Evolutionary conservation across 2,329 filamentous ascomycete species (phyloP).

Genomic region (Aspergillus arachidicola): DNA sequence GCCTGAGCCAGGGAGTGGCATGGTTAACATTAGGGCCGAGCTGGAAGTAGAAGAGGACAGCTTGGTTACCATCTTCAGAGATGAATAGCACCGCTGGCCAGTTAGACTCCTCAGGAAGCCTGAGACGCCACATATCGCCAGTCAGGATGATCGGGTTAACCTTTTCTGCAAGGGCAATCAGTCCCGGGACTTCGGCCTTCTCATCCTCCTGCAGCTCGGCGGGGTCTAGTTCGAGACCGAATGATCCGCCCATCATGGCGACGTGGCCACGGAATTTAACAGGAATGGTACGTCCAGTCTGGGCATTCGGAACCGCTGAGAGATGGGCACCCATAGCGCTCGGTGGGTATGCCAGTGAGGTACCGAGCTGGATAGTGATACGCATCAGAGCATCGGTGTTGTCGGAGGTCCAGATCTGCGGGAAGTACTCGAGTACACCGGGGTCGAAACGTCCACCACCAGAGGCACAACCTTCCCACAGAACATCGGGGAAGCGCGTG

Average conservation of each 20-base stretch:
- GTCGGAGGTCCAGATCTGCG: slow-evolving; percentile 67
- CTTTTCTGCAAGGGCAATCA: slow-evolving; percentile 58
- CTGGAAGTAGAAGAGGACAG: slow-evolving; percentile 65
- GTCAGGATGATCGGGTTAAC: slow-evolving; percentile 62
- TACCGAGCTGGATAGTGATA: slow-evolving; percentile 65
- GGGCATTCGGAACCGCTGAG: slow-evolving; percentile 61
- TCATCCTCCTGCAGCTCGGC: slow-evolving; percentile 55
- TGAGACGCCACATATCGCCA: slow-evolving; percentile 63
- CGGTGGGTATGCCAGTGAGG: slow-evolving; percentile 63
- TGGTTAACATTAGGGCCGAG: slow-evolving; percentile 57
- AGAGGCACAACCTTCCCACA: slow-evolving; percentile 68
- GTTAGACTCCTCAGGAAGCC: slow-evolving; percentile 60
- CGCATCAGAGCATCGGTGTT: slow-evolving; percentile 66
- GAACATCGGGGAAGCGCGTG: slow-evolving; percentile 60
- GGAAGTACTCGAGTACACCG: slow-evolving; percentile 65
- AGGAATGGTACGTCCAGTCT: slow-evolving; percentile 58
- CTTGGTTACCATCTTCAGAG: slow-evolving; percentile 52
- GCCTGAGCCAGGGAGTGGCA: slow-evolving; percentile 53
- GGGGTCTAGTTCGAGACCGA: slow-evolving; percentile 66
- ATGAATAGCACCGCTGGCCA: slow-evolving; percentile 66
- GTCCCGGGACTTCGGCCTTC: slow-evolving; percentile 53
- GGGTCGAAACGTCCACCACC: slow-evolving; percentile 67
- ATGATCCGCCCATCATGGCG: slow-evolving; percentile 69
- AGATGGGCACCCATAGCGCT: slow-evolving; percentile 69
- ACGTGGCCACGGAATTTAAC: slow-evolving; percentile 66